A percentile compares a stretch with the other conserved stretches of the same genome.
Evolutionary conservation across 768 basidiomycete species (phyloP).

Genomic region (Lyophyllum shimeji): DNA sequence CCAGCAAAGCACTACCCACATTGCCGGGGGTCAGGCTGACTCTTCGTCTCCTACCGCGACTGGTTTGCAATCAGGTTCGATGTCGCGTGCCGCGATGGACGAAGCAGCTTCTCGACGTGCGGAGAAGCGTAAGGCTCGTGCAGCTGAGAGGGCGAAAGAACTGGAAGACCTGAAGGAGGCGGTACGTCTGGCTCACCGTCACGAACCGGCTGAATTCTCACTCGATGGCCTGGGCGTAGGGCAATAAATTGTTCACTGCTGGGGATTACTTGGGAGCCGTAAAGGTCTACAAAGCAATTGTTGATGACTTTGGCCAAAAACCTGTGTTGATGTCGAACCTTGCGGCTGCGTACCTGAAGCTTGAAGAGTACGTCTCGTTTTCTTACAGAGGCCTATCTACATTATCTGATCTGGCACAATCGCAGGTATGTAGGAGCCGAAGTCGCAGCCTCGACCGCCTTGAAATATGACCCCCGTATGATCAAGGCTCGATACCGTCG

Average conservation of each 20-base stretch:
- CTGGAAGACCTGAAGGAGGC: slow-evolving; percentile 9
- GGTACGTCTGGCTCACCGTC: background rate
- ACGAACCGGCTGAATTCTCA: background rate
- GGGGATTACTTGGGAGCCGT: slow-evolving; percentile 31
- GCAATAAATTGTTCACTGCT: slow-evolving; percentile 29
- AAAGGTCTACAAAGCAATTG: slow-evolving; percentile 25
- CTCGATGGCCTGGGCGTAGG: slow-evolving; percentile 29
- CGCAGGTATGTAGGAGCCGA: slow-evolving; percentile 40
- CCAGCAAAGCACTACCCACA: background rate
- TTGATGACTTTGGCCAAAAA: slow-evolving; percentile 31
- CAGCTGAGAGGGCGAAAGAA: background rate
- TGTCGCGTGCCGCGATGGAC: slow-evolving; percentile 7
- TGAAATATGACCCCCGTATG: slow-evolving; percentile 31
- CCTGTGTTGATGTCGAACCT: slow-evolving; percentile 33
- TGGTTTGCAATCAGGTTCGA: background rate
- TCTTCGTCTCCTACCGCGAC: background rate
- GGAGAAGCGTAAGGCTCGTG: slow-evolving; percentile 8
- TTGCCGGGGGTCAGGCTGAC: background rate
- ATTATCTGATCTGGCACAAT: background rate
- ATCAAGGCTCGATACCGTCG: slow-evolving; percentile 39
- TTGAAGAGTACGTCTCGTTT: slow-evolving; percentile 24
- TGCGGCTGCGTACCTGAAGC: slow-evolving; percentile 35
- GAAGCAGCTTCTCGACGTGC: slow-evolving; percentile 4
- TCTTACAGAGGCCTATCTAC: background rate
- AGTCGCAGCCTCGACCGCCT: slow-evolving; percentile 34